phyloP scores from a whole-genome alignment of 192 early-diverging fungal genomes.

The Backusella mclennaniae region DNA sequence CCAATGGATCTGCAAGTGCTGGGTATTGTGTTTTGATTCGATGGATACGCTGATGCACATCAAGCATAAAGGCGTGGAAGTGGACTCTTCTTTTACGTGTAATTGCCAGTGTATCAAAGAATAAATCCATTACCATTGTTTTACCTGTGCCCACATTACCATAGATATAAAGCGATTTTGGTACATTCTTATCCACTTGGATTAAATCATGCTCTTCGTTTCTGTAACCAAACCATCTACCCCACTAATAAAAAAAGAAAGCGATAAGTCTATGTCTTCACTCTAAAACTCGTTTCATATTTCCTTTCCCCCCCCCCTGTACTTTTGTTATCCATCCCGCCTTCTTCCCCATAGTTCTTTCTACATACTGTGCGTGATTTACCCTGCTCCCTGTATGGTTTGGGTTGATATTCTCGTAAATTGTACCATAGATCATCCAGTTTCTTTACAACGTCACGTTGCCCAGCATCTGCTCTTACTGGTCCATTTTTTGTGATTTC shows the following conservation, averaged over 20 bases:
- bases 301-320: neutral
- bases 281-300: neutral
- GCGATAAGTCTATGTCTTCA: neutral
- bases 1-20: slow-evolving; percentile 60
- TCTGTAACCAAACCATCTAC: slow-evolving; percentile 12
- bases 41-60: slow-evolving; percentile 79
- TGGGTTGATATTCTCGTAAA: slow-evolving; percentile 10
- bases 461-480: neutral
- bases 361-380: slow-evolving; percentile 2
- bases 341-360: neutral
- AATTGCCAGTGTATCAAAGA: slow-evolving; percentile 77
- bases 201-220: neutral
- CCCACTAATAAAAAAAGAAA: slow-evolving; percentile 6
- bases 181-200: slow-evolving; percentile 13
- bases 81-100: slow-evolving; percentile 84
- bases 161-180: slow-evolving; percentile 59
- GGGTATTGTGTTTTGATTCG: slow-evolving; percentile 51
- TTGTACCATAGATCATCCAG: slow-evolving; percentile 7
- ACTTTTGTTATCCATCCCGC: neutral
- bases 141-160: slow-evolving; percentile 92
- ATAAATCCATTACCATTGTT: slow-evolving; percentile 95
- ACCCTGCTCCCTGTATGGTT: neutral
- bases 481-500: slow-evolving; percentile 9
- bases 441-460: slow-evolving; percentile 1
- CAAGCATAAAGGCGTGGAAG: slow-evolving; percentile 98